These are phyloP conservation scores for Strobilomyces dryophilus DNA, from an alignment of 768 basidiomycete genomes.

Conservation along the genomic window DNA sequence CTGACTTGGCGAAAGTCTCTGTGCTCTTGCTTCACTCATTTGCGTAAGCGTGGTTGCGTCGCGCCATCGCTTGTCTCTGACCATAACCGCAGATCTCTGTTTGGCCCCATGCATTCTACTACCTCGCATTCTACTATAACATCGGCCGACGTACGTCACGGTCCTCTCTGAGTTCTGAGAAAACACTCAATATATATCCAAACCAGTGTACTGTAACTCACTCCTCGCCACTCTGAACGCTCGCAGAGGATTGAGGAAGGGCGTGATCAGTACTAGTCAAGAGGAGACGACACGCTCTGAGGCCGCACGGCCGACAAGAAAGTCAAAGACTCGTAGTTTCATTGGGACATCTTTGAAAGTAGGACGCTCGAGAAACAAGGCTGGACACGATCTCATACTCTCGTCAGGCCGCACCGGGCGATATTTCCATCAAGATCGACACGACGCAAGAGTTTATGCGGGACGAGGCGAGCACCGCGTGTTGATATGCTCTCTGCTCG, in stretches of 20 bases:
- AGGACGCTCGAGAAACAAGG: background rate
- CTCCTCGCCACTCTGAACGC: constrained; percentile 60
- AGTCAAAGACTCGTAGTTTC: background rate
- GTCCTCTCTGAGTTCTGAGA: constrained; percentile 17
- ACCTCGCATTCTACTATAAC: constrained; percentile 57
- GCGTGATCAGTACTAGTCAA: background rate
- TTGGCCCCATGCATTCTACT: constrained; percentile 48
- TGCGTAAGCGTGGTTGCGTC: constrained; percentile 31
- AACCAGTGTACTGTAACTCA: constrained; percentile 54
- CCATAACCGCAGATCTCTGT: constrained; percentile 38
- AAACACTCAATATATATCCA: background rate
- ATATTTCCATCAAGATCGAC: constrained; percentile 64
- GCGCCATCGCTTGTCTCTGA: background rate
- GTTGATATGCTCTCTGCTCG: background rate
- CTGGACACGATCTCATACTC: background rate
- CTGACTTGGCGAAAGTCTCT: constrained; percentile 32
- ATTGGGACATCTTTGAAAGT: constrained; percentile 7
- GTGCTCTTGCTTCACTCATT: constrained; percentile 52
- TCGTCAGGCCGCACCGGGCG: constrained; percentile 32
- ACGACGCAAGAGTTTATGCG: constrained; percentile 50
- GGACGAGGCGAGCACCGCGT: constrained; percentile 32
- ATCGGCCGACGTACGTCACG: constrained; percentile 45
- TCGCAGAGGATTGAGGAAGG: constrained; percentile 42
- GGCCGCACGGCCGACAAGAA: constrained; percentile 2
- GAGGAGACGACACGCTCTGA: constrained; percentile 13